Evolutionary conservation across 441 rosid genomes (phyloP).

Genomic region (Erysimum cheiri): DNA sequence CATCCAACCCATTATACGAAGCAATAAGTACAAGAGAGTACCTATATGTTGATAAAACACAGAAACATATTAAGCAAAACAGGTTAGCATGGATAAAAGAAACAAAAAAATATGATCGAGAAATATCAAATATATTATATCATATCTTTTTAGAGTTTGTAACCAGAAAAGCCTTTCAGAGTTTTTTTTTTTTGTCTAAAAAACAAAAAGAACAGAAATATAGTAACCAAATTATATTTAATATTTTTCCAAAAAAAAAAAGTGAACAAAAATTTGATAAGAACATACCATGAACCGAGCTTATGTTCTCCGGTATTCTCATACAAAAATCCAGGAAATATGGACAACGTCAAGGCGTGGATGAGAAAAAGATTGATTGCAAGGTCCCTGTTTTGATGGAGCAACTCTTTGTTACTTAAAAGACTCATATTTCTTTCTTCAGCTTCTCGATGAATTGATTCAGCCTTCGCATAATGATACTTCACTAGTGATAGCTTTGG

Average conservation of each 20-base stretch:
- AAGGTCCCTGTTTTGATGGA: constrained; percentile 58
- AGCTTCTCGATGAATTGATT: constrained; percentile 4
- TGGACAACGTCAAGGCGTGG: constrained; percentile 62
- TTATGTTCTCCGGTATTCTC: constrained; percentile 72
- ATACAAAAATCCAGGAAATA: constrained; percentile 77
- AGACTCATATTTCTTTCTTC: constrained; percentile 44
- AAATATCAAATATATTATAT: no score
- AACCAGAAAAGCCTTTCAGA: no score
- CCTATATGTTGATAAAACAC: constrained; percentile 33
- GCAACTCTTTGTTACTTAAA: constrained; percentile 55
- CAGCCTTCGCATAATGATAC: constrained; percentile 31
- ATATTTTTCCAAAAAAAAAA: no score
- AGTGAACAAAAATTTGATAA: no score
- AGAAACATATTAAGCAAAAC: no score
- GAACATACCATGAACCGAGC: constrained; percentile 62
- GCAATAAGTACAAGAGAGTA: constrained; percentile 68
- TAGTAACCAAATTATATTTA: no score
- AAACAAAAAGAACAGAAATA: no score
- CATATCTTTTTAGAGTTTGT: no score
- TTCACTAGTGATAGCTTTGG: constrained; percentile 42
- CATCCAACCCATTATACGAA: constrained; percentile 66
- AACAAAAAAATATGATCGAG: no score
- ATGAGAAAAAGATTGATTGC: constrained; percentile 62
- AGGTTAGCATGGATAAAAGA: not conserved
- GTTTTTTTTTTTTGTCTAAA: no score